Base-by-base conservation (phyloP, 2,329 filamentous ascomycete species). In the Didymella lethalis region DNA sequence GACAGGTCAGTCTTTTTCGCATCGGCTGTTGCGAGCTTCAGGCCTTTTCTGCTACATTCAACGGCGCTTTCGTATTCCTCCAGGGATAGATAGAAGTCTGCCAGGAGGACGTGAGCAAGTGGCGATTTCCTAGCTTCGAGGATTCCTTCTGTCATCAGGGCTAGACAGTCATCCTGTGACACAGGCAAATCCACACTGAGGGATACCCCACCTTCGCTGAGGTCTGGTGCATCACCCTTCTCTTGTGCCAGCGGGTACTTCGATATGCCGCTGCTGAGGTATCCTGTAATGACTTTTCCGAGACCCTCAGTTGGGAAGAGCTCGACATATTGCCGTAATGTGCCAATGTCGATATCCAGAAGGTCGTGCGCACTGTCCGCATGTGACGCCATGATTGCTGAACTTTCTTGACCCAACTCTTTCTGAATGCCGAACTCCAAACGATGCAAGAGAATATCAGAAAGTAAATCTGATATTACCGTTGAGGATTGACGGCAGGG, bases 251-350 rank as follows among this genome's bases (percentile, higher is more conserved):
- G 68, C 10, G 89, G 89, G 66, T 95, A 97, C 1, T 93, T 92
- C 0, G 93, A 97, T 40, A 96, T 84, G 46, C 89, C 88, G 72
- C 93, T 96, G 4, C 87, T 89, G 61, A 99, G 79, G 74, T 90
- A 99, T 0, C 89, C 93, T 43, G 87, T 89, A 49, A 99, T 82
- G 34, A 97, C 87, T 69, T 93, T 93, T 51, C 88, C 88, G 7
- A 98, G 83, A 29, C 95, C 93, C 57, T 88, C 88, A 3, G 92
- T 88, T 0, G 93, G 92, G 67, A 99, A 99, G 66, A 95, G 88
- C 3, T 84, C 81, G 62, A 92, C 90, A 72, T 94, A 99, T 65
- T 93, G 88, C 54, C 89, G 85, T 25, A 99, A 80, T n/a, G 94
- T 81, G 43, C 86, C 86, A 43, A 87, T 85, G 71, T 98, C 93